Base-by-base conservation (phyloP, 257 asterid species). In the Nicotiana tabacum region DNA sequence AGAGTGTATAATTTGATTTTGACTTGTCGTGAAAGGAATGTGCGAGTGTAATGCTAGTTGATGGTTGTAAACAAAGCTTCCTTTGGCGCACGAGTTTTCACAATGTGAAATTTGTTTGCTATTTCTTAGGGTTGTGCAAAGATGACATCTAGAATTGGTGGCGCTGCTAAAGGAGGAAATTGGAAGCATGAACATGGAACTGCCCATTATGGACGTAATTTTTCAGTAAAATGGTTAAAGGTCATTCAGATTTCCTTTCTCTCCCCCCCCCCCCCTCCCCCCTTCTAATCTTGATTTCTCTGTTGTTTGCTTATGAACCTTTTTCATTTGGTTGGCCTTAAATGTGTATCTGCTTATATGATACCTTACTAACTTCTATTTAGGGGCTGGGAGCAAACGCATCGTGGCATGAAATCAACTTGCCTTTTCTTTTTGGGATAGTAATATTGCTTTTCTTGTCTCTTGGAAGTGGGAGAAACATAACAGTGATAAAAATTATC, bases 131-230 rank as follows among this genome's bases (percentile, higher is more conserved):
- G 99, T 83, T 93, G 98, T 89, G 99, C 99, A 83, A 96, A 94
- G 93, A 96, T 96, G 99, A 91, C 90, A 84, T 91, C 98, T 57
- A 87, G 93, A 87, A 94, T 94, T 83, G 99, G 98, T 58, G 98
- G 94, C 76, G 92, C 87, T 51, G 87, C 91, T 79, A 88, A 92
- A 82, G 98, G 98, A 90, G 99, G 99, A 77, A 96, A 92, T 89
- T 94, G 99, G 99, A 94, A 96, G 91, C 94, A 94, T 91, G 91
- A 97, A 46, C 95, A 94, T 81, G 99, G 99, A 87, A 92, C 97
- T 87, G 99, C 98, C 81, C 97, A 94, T 83, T 96, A 94, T 90
- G 99, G 99, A 53, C 92, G 97, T 66, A 96, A 96, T 88, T 96
- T 96, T 86, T 91, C 96, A 78, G 85, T 96, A 60, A 93, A 92